phyloP scores from a whole-genome alignment of 2,329 filamentous ascomycete species.

The Karstenula rhodostoma region DNA sequence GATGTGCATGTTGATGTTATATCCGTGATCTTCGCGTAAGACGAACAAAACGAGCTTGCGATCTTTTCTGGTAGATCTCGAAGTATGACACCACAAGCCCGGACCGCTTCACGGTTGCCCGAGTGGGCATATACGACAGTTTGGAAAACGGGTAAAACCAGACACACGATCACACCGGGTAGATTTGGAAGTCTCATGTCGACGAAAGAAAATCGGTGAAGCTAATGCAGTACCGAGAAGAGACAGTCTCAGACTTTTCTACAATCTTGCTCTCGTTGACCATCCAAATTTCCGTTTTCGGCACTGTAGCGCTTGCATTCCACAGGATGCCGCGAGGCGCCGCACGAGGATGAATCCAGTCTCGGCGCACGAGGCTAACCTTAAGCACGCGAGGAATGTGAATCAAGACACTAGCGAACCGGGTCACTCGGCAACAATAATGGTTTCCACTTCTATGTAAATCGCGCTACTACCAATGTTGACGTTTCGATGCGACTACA shows the following conservation, averaged over 20 bases:
- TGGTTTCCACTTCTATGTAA: neutral
- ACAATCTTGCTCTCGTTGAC: neutral
- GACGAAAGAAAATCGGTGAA: neutral
- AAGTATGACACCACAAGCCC: neutral
- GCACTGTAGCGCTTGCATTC: conserved; percentile 10
- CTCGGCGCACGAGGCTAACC: neutral
- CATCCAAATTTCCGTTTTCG: conserved; percentile 18
- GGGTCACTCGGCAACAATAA: neutral
- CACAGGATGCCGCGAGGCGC: neutral
- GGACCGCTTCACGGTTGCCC: neutral
- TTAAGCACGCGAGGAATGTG: neutral
- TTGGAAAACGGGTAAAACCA: neutral
- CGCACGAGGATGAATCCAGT: conserved; percentile 6
- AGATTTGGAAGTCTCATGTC: neutral
- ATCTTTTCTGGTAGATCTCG: conserved; percentile 3
- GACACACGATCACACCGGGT: neutral
- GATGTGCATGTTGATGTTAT: conserved; percentile 1
- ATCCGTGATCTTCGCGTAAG: conserved; percentile 4
- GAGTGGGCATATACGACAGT: neutral
- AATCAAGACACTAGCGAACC: neutral
- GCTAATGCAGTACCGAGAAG: too few relatives aligned
- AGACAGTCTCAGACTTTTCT: neutral
- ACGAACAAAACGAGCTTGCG: conserved; percentile 13
- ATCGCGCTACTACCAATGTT: neutral
- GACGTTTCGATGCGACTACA: neutral